phyloP scores from a whole-genome alignment of 108 stramenopile genomes.

The Cylindrotheca closterium region DNA sequence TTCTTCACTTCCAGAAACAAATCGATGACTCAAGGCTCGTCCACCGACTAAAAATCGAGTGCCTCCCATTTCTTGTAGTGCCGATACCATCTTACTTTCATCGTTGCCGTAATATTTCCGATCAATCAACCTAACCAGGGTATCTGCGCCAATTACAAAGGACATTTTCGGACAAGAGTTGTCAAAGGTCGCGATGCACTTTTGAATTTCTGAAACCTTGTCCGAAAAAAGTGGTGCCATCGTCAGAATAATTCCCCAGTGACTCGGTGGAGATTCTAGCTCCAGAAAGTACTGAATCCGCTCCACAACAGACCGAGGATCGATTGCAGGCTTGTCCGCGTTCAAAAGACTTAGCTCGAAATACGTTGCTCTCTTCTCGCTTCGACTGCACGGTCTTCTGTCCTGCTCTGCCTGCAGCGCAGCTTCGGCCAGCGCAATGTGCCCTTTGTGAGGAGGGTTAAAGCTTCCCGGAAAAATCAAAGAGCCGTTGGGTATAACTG shows the following conservation, averaged over 20 bases:
- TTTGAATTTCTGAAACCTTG: slow-evolving; percentile 49
- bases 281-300: slow-evolving; percentile 56
- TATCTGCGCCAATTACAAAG: slow-evolving; percentile 90
- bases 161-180: slow-evolving; percentile 18
- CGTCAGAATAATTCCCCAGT: slow-evolving; percentile 83
- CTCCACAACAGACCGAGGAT: slow-evolving; percentile 42
- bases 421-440: slow-evolving; percentile 70
- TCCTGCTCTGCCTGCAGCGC: slow-evolving; percentile 38
- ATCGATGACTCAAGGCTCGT: slow-evolving; percentile 31
- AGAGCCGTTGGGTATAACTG: slow-evolving; percentile 48
- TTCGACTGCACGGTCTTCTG: slow-evolving; percentile 17
- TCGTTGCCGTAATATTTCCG: slow-evolving; percentile 86
- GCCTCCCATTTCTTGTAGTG: slow-evolving; percentile 60
- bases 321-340: slow-evolving; percentile 84
- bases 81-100: slow-evolving; percentile 50
- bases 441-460: slow-evolving; percentile 88
- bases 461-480: slow-evolving; percentile 89
- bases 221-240: slow-evolving; percentile 74
- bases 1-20: slow-evolving; percentile 70
- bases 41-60: slow-evolving; percentile 81
- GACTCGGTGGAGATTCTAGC: slow-evolving; percentile 45
- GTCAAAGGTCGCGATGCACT: slow-evolving; percentile 20
- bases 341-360: slow-evolving; percentile 84
- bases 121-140: slow-evolving; percentile 79
- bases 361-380: slow-evolving; percentile 37